Conservation (phyloP, 257 asterid genomes). For the Solanum neorickii region DNA sequence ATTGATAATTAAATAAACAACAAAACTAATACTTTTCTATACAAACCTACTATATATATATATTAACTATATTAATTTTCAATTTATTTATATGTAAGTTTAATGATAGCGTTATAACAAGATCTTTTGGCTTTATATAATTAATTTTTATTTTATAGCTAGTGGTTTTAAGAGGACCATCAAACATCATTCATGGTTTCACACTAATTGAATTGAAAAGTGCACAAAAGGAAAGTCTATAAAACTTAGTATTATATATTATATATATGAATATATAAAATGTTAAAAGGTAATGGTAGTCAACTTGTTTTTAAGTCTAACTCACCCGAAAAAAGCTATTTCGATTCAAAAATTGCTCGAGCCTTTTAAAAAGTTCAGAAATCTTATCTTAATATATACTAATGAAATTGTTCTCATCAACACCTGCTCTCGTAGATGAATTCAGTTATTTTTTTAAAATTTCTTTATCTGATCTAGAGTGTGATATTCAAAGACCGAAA, state of each 20-base stretch:
- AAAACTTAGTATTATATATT: neutral
- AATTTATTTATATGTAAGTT: neutral
- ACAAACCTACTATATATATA: neutral
- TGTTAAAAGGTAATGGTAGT: neutral
- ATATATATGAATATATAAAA: neutral
- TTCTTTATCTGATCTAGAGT: neutral
- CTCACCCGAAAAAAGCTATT: neutral
- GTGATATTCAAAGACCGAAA: neutral
- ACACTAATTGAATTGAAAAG: neutral
- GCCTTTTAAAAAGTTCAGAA: neutral
- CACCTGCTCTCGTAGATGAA: neutral
- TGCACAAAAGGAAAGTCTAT: neutral
- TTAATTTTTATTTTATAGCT: neutral
- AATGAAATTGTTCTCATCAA: neutral
- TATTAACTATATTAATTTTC: neutral
- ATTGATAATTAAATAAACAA: neutral
- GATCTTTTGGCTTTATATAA: neutral
- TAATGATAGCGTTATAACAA: neutral
- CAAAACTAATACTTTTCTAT: neutral
- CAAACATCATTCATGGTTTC: neutral
- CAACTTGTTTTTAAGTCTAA: neutral
- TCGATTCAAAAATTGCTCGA: fast-evolving
- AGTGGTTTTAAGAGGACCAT: neutral
- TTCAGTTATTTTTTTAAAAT: neutral
- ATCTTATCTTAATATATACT: neutral